phyloP scores from a whole-genome alignment of 305 asterid species.

The Fraxinus ornus region DNA sequence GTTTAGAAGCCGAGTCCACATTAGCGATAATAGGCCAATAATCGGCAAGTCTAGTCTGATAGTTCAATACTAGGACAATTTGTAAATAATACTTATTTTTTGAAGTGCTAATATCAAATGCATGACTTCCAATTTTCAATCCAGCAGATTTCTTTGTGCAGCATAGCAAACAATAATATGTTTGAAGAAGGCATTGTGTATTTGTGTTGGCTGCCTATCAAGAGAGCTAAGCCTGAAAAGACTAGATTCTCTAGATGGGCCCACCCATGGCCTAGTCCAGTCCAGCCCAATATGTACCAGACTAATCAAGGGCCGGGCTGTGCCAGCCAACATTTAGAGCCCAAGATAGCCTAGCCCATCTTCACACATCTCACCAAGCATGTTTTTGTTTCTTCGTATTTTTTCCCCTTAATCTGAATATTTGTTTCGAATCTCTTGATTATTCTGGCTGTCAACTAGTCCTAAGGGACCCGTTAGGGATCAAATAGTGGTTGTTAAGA shows the following conservation, averaged over 20 bases:
- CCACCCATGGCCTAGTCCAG: background rate
- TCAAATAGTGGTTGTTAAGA: slow-evolving; percentile 25
- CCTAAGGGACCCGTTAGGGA: background rate
- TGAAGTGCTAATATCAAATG: slow-evolving; percentile 21
- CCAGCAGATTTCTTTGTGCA: background rate
- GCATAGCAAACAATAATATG: background rate
- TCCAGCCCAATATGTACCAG: background rate
- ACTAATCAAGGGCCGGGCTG: background rate
- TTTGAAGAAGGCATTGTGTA: background rate
- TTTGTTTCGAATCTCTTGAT: background rate
- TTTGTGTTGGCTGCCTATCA: background rate
- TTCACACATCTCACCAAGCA: background rate
- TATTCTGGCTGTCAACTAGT: background rate
- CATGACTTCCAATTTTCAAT: background rate
- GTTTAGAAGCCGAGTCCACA: slow-evolving; percentile 30
- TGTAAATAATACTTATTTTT: slow-evolving; percentile 37
- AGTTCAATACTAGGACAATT: slow-evolving; percentile 21
- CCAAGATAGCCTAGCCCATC: background rate
- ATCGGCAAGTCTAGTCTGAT: slow-evolving; percentile 26
- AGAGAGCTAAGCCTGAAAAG: background rate
- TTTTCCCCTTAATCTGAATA: background rate
- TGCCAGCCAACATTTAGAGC: background rate
- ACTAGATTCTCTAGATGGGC: background rate
- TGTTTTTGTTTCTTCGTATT: background rate
- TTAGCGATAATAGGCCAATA: slow-evolving; percentile 36